Conservation (phyloP, 2,329 filamentous ascomycete genomes). For the Dactylella cylindrospora region DNA sequence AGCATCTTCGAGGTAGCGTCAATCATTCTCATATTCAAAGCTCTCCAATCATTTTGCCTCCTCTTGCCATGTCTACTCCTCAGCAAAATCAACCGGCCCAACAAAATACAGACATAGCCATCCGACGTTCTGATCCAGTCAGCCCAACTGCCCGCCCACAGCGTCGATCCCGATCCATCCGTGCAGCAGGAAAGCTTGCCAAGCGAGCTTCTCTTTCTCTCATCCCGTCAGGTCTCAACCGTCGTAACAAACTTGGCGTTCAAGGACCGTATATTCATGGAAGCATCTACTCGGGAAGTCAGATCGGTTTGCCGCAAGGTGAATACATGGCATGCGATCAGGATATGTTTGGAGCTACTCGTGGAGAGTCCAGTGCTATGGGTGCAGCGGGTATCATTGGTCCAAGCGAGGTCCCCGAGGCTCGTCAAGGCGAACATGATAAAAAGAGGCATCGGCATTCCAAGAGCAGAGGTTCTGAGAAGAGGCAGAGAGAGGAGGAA, state of each 20-base stretch:
- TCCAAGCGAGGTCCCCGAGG: not conserved
- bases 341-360: too few relatives aligned
- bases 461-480: not conserved
- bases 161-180: too few relatives aligned
- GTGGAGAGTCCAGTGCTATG: too few relatives aligned
- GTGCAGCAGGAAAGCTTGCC: too few relatives aligned
- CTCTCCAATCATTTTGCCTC: too few relatives aligned
- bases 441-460: not conserved
- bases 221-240: not conserved
- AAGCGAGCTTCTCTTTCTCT: too few relatives aligned
- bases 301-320: not conserved
- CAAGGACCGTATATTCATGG: constrained; percentile 1
- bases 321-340: not conserved
- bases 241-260: not conserved
- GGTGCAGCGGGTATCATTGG: too few relatives aligned
- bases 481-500: not conserved
- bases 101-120: too few relatives aligned
- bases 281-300: not conserved
- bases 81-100: not conserved
- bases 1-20: too few relatives aligned
- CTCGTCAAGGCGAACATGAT: not conserved
- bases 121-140: too few relatives aligned
- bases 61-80: not conserved
- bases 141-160: too few relatives aligned
- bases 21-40: too few relatives aligned